Percentiles rank a stretch among this genome's conserved stretches.
Evolutionary conservation across 1,139 yeast species (phyloP).

Genomic region (Protomyces pachydermus): DNA sequence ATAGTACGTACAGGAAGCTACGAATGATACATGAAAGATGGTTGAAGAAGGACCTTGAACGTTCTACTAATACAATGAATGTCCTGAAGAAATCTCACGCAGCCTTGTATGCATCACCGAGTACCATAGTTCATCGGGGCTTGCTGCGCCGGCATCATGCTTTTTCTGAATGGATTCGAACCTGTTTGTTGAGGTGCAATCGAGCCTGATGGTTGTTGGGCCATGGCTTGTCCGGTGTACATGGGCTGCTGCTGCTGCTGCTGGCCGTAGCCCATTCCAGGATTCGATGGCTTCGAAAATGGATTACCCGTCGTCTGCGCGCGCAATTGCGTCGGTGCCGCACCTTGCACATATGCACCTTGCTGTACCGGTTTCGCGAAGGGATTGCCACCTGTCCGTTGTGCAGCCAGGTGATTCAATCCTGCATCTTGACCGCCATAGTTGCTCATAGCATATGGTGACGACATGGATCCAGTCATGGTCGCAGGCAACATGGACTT

Average conservation of each 20-base stretch:
- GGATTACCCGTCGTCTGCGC: slow-evolving; percentile 9
- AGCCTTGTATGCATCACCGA: neutral
- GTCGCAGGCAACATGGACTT: slow-evolving; percentile 24
- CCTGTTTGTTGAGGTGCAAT: slow-evolving; percentile 30
- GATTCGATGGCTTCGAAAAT: neutral
- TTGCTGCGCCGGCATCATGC: slow-evolving; percentile 28
- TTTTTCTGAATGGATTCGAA: slow-evolving; percentile 32
- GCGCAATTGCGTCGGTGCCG: neutral
- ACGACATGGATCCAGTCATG: neutral
- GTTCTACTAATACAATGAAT: neutral
- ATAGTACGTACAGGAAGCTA: neutral
- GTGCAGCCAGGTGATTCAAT: neutral
- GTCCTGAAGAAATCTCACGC: neutral
- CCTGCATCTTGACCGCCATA: neutral
- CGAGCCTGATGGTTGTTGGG: slow-evolving; percentile 13
- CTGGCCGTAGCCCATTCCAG: neutral
- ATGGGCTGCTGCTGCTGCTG: neutral
- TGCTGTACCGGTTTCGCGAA: slow-evolving; percentile 1
- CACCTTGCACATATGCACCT: neutral
- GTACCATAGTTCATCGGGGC: neutral
- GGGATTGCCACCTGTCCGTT: slow-evolving; percentile 24
- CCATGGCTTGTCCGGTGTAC: neutral
- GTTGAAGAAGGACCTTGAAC: neutral
- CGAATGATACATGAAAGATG: neutral
- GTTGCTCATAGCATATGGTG: neutral